Conservation (phyloP, 2,329 filamentous ascomycete species). For the Stagonosporopsis tanaceti region DNA sequence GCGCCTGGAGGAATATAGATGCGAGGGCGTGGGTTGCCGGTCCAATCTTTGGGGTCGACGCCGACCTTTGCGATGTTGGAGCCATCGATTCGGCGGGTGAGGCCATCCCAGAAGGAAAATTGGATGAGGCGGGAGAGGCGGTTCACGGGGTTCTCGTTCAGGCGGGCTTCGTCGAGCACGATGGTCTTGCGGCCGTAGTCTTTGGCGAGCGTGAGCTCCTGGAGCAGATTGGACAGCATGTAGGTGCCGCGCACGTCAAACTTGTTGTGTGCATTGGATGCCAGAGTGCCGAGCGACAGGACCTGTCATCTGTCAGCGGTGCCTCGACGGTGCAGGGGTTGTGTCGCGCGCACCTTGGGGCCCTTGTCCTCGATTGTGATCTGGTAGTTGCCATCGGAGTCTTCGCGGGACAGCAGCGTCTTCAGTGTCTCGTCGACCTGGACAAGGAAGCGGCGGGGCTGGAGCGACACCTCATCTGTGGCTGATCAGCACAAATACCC, state of each 20-base stretch:
- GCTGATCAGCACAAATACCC: slow-evolving; percentile 21
- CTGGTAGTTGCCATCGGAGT: slow-evolving; percentile 93
- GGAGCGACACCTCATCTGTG: slow-evolving; percentile 74
- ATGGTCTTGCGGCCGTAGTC: slow-evolving; percentile 90
- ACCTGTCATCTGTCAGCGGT: slow-evolving; percentile 61
- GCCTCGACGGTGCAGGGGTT: background rate
- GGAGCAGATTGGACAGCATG: slow-evolving; percentile 94
- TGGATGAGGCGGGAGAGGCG: slow-evolving; percentile 86
- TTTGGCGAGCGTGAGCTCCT: slow-evolving; percentile 92
- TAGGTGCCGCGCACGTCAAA: slow-evolving; percentile 96
- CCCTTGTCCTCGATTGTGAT: slow-evolving; percentile 97
- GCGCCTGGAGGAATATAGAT: slow-evolving; percentile 89
- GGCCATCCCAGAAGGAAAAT: slow-evolving; percentile 89
- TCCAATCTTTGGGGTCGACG: slow-evolving; percentile 95
- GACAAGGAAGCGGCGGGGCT: slow-evolving; percentile 82
- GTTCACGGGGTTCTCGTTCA: slow-evolving; percentile 95
- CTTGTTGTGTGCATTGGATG: slow-evolving; percentile 83
- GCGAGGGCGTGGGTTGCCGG: slow-evolving; percentile 82
- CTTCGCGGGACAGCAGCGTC: slow-evolving; percentile 81
- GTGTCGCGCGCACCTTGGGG: slow-evolving; percentile 71
- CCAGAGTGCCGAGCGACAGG: slow-evolving; percentile 82
- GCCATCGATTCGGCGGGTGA: slow-evolving; percentile 90
- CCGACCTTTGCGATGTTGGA: slow-evolving; percentile 87
- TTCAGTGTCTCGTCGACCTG: slow-evolving; percentile 85
- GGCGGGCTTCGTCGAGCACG: slow-evolving; percentile 85